A percentile compares a stretch with the other conserved stretches of the same genome.
These are phyloP conservation scores for Ceratocystis cacaofunesta DNA, from an alignment of 2,329 filamentous ascomycete genomes.

Conservation along the genomic window DNA sequence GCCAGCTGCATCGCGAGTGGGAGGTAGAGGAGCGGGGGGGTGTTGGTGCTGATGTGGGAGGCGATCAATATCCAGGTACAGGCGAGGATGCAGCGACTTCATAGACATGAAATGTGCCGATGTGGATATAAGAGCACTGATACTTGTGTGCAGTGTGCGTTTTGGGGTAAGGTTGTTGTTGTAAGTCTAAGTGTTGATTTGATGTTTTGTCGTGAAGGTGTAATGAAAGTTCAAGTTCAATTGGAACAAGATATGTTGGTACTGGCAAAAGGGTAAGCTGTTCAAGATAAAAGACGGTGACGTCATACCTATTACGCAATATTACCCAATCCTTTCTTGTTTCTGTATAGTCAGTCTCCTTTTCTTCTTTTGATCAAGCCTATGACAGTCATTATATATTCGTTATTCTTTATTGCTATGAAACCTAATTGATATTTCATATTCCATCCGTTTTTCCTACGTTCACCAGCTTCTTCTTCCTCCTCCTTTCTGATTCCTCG, in stretches of 20 bases:
- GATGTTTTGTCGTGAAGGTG: neutral
- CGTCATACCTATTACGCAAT: neutral
- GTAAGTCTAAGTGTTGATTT: neutral
- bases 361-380: neutral
- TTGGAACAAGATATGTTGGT: neutral
- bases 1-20: slow-evolving; percentile 42
- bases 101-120: neutral
- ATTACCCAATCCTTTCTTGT: neutral
- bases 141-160: too few species aligned
- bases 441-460: neutral
- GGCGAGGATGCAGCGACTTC: neutral
- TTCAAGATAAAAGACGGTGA: neutral
- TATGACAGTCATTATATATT: slow-evolving; percentile 7
- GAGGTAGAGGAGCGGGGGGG: slow-evolving; percentile 22
- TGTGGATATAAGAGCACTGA: too few species aligned
- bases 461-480: neutral
- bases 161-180: neutral
- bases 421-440: neutral
- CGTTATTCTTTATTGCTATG: slow-evolving; percentile 7
- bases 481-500: neutral
- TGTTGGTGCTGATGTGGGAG: neutral
- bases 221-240: neutral
- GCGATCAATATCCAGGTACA: neutral
- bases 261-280: too few species aligned
- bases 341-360: neutral